phyloP scores from a whole-genome alignment of 208 protist species.

The Trypanosoma rangeli region DNA sequence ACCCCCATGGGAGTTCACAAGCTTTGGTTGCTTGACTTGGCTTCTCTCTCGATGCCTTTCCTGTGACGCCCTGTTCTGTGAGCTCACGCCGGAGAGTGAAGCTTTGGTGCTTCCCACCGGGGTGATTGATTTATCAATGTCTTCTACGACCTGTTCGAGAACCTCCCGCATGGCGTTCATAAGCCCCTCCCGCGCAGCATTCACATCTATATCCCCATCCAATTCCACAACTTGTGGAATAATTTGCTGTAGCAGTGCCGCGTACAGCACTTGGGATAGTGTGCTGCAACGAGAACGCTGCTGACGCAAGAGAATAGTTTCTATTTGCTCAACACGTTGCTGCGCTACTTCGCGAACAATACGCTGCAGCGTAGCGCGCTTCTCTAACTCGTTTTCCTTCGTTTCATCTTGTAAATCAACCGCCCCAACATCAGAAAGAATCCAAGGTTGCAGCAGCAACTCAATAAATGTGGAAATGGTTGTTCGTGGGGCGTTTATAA shows the following conservation, averaged over 20 bases:
- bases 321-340: constrained; percentile 22
- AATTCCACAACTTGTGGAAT: constrained; percentile 33
- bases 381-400: background rate
- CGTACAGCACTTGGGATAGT: constrained; percentile 34
- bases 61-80: background rate
- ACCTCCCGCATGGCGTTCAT: constrained; percentile 29
- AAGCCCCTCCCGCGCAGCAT: constrained; percentile 13
- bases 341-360: constrained; percentile 23
- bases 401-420: background rate
- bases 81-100: background rate
- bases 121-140: constrained; percentile 8
- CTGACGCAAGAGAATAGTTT: background rate
- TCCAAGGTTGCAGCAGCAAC: constrained; percentile 22
- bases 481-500: constrained; percentile 15
- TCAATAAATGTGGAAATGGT: constrained; percentile 20
- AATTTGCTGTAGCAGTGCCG: constrained; percentile 42
- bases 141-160: constrained; percentile 24
- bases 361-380: background rate
- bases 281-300: background rate
- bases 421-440: background rate
- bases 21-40: background rate
- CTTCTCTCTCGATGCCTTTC: background rate
- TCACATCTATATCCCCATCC: constrained; percentile 30
- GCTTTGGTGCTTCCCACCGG: background rate
- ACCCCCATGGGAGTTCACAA: background rate